A percentile compares a stretch with the other conserved stretches of the same genome.
These are phyloP conservation scores for Tuber aestivum DNA, from an alignment of 495 filamentous ascomycete genomes.

Conservation along the genomic window DNA sequence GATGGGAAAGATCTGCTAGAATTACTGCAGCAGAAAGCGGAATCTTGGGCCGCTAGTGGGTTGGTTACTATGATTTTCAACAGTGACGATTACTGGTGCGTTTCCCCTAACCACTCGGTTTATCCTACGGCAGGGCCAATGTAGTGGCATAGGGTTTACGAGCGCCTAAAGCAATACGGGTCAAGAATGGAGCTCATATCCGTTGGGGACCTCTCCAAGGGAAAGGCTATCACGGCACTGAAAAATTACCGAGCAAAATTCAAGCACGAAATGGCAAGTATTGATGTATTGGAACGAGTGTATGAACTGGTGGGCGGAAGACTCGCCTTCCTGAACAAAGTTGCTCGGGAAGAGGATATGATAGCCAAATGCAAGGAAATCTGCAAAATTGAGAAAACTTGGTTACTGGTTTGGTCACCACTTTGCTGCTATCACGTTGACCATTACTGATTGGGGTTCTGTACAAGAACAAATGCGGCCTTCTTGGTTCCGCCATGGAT, in stretches of 20 bases:
- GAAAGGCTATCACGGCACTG: constrained; percentile 67
- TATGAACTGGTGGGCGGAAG: constrained; percentile 83
- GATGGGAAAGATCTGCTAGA: constrained; percentile 87
- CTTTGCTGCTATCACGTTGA: not conserved
- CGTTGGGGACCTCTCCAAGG: constrained; percentile 71
- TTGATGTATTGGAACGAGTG: constrained; percentile 57
- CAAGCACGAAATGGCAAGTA: constrained; percentile 53
- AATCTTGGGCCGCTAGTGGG: constrained; percentile 87
- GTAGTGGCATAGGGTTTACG: constrained; percentile 57
- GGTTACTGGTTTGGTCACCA: constrained; percentile 57
- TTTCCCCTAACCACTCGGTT: not conserved
- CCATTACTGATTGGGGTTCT: not conserved
- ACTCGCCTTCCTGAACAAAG: constrained; percentile 74
- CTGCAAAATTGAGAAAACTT: constrained; percentile 74
- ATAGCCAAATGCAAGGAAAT: constrained; percentile 71
- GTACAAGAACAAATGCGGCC: constrained; percentile 73
- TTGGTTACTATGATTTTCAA: constrained; percentile 88
- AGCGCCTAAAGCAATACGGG: constrained; percentile 80
- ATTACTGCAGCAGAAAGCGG: constrained; percentile 88
- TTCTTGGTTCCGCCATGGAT: constrained; percentile 87
- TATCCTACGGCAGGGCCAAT: not conserved
- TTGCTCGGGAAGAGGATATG: constrained; percentile 76
- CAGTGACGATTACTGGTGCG: constrained; percentile 84
- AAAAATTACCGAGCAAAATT: constrained; percentile 68
- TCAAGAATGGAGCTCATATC: constrained; percentile 87